phyloP scores from a whole-genome alignment of 306 rosid genomes.

The Sphenostylis stenocarpa region DNA sequence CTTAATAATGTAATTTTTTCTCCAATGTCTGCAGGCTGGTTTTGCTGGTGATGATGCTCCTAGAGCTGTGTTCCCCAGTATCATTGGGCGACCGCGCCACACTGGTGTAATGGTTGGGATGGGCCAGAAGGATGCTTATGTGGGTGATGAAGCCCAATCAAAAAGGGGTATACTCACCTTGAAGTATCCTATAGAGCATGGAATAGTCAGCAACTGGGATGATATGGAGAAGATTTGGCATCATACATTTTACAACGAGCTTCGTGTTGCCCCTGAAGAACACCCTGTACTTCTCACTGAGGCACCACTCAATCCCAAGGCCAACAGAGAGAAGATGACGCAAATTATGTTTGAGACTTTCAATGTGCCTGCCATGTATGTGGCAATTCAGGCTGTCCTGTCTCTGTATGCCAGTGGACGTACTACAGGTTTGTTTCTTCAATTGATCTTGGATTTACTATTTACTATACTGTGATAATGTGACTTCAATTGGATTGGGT shows the following conservation, averaged over 20 bases:
- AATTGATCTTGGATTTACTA: slow-evolving; percentile 5
- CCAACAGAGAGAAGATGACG: slow-evolving; percentile 83
- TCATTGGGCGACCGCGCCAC: slow-evolving; percentile 67
- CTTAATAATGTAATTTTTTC: not conserved
- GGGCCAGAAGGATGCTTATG: slow-evolving; percentile 77
- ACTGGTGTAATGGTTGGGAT: slow-evolving; percentile 74
- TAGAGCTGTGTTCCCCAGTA: slow-evolving; percentile 68
- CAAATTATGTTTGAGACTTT: slow-evolving; percentile 72
- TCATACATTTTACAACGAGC: slow-evolving; percentile 69
- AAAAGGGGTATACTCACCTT: slow-evolving; percentile 67
- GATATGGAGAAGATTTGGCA: slow-evolving; percentile 82
- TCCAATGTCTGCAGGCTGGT: slow-evolving; percentile 50
- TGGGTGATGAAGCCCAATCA: slow-evolving; percentile 73
- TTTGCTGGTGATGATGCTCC: slow-evolving; percentile 76
- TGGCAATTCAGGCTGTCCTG: slow-evolving; percentile 64
- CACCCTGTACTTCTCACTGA: slow-evolving; percentile 78
- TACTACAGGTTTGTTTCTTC: slow-evolving; percentile 57
- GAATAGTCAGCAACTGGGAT: slow-evolving; percentile 77
- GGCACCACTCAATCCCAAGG: slow-evolving; percentile 77
- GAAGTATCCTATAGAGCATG: slow-evolving; percentile 77
- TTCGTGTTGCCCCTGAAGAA: slow-evolving; percentile 75
- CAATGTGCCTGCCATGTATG: slow-evolving; percentile 68
- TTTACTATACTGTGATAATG: not conserved
- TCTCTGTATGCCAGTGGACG: slow-evolving; percentile 79
- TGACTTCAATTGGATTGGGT: slow-evolving; percentile 1